Base-by-base conservation (phyloP, 768 basidiomycete species). In the Hygrophorus russula region DNA sequence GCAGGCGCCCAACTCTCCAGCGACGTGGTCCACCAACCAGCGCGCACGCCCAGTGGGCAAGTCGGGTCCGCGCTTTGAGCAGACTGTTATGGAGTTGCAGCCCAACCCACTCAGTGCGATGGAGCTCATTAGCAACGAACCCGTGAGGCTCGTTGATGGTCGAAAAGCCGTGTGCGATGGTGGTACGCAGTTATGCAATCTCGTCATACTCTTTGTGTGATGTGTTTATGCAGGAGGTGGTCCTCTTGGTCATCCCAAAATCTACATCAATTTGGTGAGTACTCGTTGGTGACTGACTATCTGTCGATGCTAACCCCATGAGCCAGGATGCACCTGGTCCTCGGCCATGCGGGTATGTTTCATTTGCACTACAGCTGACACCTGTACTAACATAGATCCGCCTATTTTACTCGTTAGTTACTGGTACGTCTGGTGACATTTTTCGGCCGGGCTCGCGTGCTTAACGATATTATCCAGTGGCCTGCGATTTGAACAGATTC, bases 111-210 rank as follows among this genome's bases (percentile, higher is more conserved):
- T 82, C 49, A 87, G 87, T 47, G 96, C 94, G 2, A 92, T 97
- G 83, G 82, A 83, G 49, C 71, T 98, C 54, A 74, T 98, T 52
- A 72, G 73, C 39, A 71, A 87, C 50, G 91, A 96, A 60, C 92
- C 94, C 6, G 74, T 94, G 44, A 71, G 83, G 41, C 57, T 91
- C 36, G 82, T 94, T 8, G 62, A 88, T 36, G 84, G 79, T 14
- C 73, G 94, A 53, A 89, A 79, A 61, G 92, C 91, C 2, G 71
- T 82, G 39, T 99, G 96, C 59, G 94, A 99, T 59, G 96, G 96
- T 55, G 94, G 96, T 97, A 51, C 15, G 42, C 5, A 39, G 30
- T 36, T 43, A 41, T 34, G 46, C 31, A 11, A 10, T 36, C 33
- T 27, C 45, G 41, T n/a, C 34, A 5, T 39, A 39, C 14, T 14